Percentiles rank a stretch among this genome's conserved stretches.
These are phyloP conservation scores for Globisporangium polare DNA, from an alignment of 352 stramenopile genomes.

Conservation along the genomic window DNA sequence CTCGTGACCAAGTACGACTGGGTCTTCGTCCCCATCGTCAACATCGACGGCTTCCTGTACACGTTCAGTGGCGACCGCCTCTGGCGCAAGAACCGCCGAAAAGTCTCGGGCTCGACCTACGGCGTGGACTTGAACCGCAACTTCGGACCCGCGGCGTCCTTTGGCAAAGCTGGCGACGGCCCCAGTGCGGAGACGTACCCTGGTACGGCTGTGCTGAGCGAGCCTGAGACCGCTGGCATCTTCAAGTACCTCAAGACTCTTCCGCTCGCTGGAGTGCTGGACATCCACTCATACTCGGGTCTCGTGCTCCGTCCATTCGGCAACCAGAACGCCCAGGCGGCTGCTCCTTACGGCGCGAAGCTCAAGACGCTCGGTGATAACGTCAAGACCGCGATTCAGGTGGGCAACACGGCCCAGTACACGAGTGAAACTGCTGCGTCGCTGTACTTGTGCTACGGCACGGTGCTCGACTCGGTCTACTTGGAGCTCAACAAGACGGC, in stretches of 20 bases:
- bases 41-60: constrained; percentile 32
- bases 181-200: constrained; percentile 23
- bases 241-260: constrained; percentile 19
- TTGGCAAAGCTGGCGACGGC: constrained; percentile 7
- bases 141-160: constrained; percentile 18
- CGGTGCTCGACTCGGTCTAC: constrained; percentile 25
- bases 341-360: constrained; percentile 14
- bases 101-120: constrained; percentile 14
- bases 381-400: constrained; percentile 17
- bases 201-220: constrained; percentile 14
- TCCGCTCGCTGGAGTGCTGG: constrained; percentile 17
- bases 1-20: constrained; percentile 20
- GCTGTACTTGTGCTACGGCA: constrained; percentile 24
- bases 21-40: constrained; percentile 30
- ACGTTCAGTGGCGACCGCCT: constrained; percentile 22
- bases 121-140: constrained; percentile 35
- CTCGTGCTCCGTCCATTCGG: constrained; percentile 22
- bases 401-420: constrained; percentile 16
- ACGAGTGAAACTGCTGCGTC: constrained; percentile 17
- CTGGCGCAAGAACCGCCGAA: constrained; percentile 31
- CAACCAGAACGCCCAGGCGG: constrained; percentile 11
- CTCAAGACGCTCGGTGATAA: constrained; percentile 15
- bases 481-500: constrained; percentile 17
- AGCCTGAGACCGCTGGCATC: constrained; percentile 23
- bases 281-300: constrained; percentile 25